These are phyloP conservation scores for Scheffersomyces titani DNA, from an alignment of 1,139 yeast genomes.

Conservation along the genomic window DNA sequence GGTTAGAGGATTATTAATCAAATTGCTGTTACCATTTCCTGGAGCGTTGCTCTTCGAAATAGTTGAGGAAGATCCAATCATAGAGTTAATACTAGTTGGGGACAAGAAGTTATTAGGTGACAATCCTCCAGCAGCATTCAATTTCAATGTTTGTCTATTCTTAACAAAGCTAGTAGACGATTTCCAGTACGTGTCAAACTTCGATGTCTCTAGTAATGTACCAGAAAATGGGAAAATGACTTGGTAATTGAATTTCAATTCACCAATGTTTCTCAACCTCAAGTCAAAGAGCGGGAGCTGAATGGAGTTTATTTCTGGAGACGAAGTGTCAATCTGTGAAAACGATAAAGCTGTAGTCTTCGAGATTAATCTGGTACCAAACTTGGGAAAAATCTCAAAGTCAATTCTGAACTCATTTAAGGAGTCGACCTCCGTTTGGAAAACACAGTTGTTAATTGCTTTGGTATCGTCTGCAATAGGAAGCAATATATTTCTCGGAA, in stretches of 20 bases:
- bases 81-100: conserved; percentile 22
- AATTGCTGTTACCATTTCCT: conserved; percentile 3
- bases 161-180: conserved; percentile 59
- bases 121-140: conserved; percentile 42
- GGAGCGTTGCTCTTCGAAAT: conserved; percentile 3
- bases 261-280: conserved; percentile 81
- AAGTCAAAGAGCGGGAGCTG: conserved; percentile 81
- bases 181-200: conserved; percentile 97
- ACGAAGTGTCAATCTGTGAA: conserved; percentile 49
- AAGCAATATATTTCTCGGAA: conserved; percentile 80
- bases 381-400: conserved; percentile 90
- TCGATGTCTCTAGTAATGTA: conserved; percentile 80
- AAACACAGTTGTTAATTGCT: conserved; percentile 57
- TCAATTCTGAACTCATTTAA: conserved; percentile 69
- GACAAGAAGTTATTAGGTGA: conserved; percentile 45
- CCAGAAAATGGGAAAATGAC: conserved; percentile 91
- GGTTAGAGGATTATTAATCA: conserved; percentile 14
- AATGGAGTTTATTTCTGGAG: conserved; percentile 48
- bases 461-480: conserved; percentile 77
- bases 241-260: conserved; percentile 73
- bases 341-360: conserved; percentile 75
- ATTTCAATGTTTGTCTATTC: conserved; percentile 28
- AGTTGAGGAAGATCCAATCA: conserved; percentile 8
- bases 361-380: conserved; percentile 90
- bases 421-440: conserved; percentile 82